Evolutionary conservation across 176 grass and related monocot genomes (phyloP).

Genomic region (Eragrostis nindensis): DNA sequence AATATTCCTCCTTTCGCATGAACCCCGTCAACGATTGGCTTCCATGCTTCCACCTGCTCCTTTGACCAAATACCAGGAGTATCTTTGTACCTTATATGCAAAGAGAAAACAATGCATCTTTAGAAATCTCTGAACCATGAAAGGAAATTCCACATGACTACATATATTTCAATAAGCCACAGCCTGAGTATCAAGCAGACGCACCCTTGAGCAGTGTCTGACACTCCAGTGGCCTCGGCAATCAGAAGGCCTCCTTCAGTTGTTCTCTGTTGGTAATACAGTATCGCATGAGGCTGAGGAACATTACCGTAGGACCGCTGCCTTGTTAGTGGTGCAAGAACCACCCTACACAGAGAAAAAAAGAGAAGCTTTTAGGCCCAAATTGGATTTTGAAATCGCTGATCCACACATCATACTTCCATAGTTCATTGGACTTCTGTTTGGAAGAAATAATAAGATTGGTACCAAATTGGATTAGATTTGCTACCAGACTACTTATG

Average conservation of each 20-base stretch:
- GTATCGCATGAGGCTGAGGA: slow-evolving; percentile 57
- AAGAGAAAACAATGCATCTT: slow-evolving; percentile 16
- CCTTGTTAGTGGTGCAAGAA: slow-evolving; percentile 69
- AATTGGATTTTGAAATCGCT: slow-evolving; percentile 23
- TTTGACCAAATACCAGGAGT: slow-evolving; percentile 74
- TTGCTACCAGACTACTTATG: neutral
- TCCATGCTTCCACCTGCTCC: slow-evolving; percentile 77
- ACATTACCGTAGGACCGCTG: slow-evolving; percentile 46
- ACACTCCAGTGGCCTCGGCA: slow-evolving; percentile 66
- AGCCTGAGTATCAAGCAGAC: slow-evolving; percentile 23
- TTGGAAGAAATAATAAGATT: neutral
- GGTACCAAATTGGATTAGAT: neutral
- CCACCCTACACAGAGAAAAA: slow-evolving; percentile 37
- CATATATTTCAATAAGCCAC: slow-evolving; percentile 8
- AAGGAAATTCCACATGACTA: neutral
- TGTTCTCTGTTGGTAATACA: slow-evolving; percentile 64
- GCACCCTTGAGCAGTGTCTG: slow-evolving; percentile 75
- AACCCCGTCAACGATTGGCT: slow-evolving; percentile 62
- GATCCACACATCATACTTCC: neutral
- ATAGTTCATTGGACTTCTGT: neutral
- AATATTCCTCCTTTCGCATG: slow-evolving; percentile 62
- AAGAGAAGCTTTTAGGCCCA: neutral
- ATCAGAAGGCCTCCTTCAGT: slow-evolving; percentile 62
- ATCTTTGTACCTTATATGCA: slow-evolving; percentile 50
- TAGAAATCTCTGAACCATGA: neutral